phyloP scores from a whole-genome alignment of 2,329 filamentous ascomycete genomes.

The Aspergillus cejpii region DNA sequence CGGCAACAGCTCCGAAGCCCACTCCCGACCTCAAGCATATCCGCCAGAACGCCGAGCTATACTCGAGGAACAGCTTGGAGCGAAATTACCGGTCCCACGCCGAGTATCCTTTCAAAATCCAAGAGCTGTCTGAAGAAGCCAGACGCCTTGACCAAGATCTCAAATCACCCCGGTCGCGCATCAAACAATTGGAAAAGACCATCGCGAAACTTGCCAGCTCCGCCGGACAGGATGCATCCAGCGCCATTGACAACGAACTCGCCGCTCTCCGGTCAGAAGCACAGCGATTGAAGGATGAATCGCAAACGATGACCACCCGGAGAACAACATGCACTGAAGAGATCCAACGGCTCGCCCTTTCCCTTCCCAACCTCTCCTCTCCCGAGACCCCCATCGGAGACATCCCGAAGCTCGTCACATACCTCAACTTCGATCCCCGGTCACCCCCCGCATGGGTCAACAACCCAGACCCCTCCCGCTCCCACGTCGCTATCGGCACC shows the following conservation, averaged over 20 bases:
- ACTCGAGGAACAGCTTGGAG: conserved; percentile 74
- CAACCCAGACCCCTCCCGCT: conserved; percentile 41
- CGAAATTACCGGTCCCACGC: conserved; percentile 66
- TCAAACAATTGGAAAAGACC: conserved; percentile 41
- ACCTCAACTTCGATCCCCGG: conserved; percentile 67
- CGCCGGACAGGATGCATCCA: conserved; percentile 15
- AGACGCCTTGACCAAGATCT: conserved; percentile 37
- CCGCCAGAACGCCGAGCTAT: conserved; percentile 71
- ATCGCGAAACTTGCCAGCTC: conserved; percentile 33
- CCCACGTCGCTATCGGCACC: conserved; percentile 78
- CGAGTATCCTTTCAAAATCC: conserved; percentile 48
- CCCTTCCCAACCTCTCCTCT: conserved; percentile 82
- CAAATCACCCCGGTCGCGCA: conserved; percentile 36
- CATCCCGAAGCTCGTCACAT: conserved; percentile 59
- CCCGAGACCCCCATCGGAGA: conserved; percentile 64
- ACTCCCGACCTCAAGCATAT: conserved; percentile 83
- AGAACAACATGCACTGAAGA: conserved; percentile 44
- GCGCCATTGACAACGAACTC: conserved; percentile 16
- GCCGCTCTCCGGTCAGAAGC: conserved; percentile 33
- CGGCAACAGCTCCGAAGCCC: conserved; percentile 69
- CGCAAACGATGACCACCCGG: conserved; percentile 26
- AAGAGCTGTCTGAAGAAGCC: conserved; percentile 36
- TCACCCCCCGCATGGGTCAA: conserved; percentile 31
- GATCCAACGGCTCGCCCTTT: conserved; percentile 67
- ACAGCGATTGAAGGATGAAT: conserved; percentile 34